Evolutionary conservation across 192 early-diverging fungal genomes (phyloP), one percentile per base, ranked within the genome.

Genomic region (Backusella liffmaniae): DNA sequence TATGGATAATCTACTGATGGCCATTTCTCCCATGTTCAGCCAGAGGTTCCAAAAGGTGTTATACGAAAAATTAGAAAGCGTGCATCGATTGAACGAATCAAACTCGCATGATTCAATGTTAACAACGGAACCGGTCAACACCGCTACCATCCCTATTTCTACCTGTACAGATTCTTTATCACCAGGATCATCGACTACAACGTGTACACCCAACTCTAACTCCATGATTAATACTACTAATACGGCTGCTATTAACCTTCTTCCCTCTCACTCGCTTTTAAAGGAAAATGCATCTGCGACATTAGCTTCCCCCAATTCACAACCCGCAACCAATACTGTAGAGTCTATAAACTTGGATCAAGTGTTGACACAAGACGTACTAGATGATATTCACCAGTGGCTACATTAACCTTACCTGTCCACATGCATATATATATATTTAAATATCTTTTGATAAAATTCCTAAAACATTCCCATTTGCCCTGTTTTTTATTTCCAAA

Each of bases 1-100:
- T 18, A 84, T 84, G 80, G 83, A 84, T 23, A 76, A 75, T 67
- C 49, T 84, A 35, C 69, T 84, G 5, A 77, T 81, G 80, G 65
- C 74, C 0, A 51, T 68, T 5, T 79, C 77, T 76, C 80, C 83
- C 8, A 73, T 79, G 71, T 84, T 84, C 70, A 46, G 73, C 26
- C 69, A 81, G 51, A 65, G 68, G 37, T 84, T 84, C 56, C 77
- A 84, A 66, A 66, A 78, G 29, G 75, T 74, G 4, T 66, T 84
- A 4, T 76, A 72, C 72, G 37, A 76, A 49, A 84, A 84, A 65
- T 62, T 84, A 49, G 68, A 70, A 67, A 41, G 36, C 29, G 53
- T 80, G n/a, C 69, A 80, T 62, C 56, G 56, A 29, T 29, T 62
- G 4, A 62, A 29, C 23, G 7, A 62, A 4, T 10, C 23, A 62